These are phyloP conservation scores for Acacia pycnantha DNA, from an alignment of 331 rosid species.

Conservation along the genomic window DNA sequence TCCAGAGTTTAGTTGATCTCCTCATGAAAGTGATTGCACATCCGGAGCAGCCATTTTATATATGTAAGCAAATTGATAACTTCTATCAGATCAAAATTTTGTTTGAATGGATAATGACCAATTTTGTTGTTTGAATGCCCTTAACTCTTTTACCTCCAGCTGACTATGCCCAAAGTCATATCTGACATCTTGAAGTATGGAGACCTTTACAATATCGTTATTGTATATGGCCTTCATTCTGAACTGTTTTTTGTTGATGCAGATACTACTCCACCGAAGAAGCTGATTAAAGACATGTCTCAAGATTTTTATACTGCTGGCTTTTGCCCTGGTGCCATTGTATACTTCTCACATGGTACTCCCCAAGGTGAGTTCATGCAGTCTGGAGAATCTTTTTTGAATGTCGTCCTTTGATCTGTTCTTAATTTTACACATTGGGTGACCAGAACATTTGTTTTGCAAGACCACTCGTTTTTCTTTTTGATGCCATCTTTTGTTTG, in stretches of 20 bases:
- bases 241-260: slow-evolving; percentile 22
- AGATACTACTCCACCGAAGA: slow-evolving; percentile 96
- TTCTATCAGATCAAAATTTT: background rate
- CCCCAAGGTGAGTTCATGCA: slow-evolving; percentile 57
- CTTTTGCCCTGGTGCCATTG: slow-evolving; percentile 88
- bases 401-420: background rate
- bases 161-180: background rate
- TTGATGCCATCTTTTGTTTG: background rate
- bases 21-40: slow-evolving; percentile 67
- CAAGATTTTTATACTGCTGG: slow-evolving; percentile 77
- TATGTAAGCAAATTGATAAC: slow-evolving; percentile 57
- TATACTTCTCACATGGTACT: slow-evolving; percentile 66
- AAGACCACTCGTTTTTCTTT: background rate
- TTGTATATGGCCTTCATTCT: slow-evolving; percentile 1
- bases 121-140: background rate
- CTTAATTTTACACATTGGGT: background rate
- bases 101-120: background rate
- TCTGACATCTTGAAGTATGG: background rate
- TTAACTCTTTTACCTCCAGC: background rate
- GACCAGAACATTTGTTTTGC: background rate
- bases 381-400: slow-evolving; percentile 4
- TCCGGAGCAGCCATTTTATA: slow-evolving; percentile 70
- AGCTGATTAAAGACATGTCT: slow-evolving; percentile 58
- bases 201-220: background rate
- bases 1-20: slow-evolving; percentile 74